Conservation (phyloP, 495 filamentous ascomycete genomes). For the Penicillium egyptiacum region DNA sequence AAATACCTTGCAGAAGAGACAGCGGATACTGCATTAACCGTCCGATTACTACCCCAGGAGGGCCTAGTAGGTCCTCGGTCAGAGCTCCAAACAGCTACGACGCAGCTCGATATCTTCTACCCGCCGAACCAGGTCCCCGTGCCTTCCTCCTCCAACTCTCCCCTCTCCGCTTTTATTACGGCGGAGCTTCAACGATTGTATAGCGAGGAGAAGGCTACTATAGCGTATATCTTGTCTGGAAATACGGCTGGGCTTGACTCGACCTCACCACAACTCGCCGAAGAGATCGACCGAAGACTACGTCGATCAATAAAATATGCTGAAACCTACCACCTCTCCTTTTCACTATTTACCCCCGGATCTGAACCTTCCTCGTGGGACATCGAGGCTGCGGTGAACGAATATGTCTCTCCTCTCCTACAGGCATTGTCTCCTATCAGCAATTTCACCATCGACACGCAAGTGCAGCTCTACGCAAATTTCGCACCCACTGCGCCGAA, state of each 20-base stretch:
- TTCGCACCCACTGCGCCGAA: constrained; percentile 69
- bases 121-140: constrained; percentile 71
- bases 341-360: constrained; percentile 86
- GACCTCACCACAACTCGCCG: constrained; percentile 47
- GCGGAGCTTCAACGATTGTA: constrained; percentile 76
- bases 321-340: constrained; percentile 91
- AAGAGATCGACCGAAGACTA: constrained; percentile 58
- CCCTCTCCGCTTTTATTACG: constrained; percentile 78
- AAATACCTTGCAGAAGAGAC: constrained; percentile 19
- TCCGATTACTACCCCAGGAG: constrained; percentile 67
- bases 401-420: constrained; percentile 80
- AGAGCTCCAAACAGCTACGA: constrained; percentile 63
- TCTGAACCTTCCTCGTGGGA: constrained; percentile 84
- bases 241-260: constrained; percentile 31
- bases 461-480: constrained; percentile 88
- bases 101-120: constrained; percentile 78
- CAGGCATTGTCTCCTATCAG: constrained; percentile 76
- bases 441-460: constrained; percentile 95
- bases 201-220: constrained; percentile 84
- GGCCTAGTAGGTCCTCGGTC: constrained; percentile 52
- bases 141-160: constrained; percentile 65
- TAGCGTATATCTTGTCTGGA: constrained; percentile 74
- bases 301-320: constrained; percentile 87
- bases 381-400: constrained; percentile 76
- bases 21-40: constrained; percentile 61